A percentile compares a stretch with the other conserved stretches of the same genome.
Conservation (phyloP, 2,329 filamentous ascomycete species). For the Apiospora kogelbergensis region DNA sequence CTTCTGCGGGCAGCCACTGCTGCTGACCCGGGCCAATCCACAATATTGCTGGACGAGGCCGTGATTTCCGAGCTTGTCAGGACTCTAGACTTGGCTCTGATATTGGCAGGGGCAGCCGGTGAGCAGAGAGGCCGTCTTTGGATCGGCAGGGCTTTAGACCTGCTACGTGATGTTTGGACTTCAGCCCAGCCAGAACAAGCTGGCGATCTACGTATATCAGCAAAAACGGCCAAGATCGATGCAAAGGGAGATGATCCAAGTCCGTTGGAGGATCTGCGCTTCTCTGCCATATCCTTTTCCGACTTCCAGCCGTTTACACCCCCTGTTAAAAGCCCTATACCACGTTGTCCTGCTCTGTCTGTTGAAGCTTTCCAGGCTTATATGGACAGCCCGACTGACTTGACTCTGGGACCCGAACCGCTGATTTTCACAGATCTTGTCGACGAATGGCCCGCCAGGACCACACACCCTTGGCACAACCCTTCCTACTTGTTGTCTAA, state of each 20-base stretch:
- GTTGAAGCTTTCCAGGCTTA: slow-evolving; percentile 63
- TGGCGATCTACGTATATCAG: background rate
- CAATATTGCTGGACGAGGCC: slow-evolving; percentile 5
- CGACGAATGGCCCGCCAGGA: slow-evolving; percentile 75
- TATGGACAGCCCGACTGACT: slow-evolving; percentile 46
- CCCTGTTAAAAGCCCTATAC: slow-evolving; percentile 41
- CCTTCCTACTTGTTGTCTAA: slow-evolving; percentile 70
- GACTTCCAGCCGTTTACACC: slow-evolving; percentile 41
- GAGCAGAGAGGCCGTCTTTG: slow-evolving; percentile 46
- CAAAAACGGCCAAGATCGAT: slow-evolving; percentile 7
- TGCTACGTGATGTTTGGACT: slow-evolving; percentile 31
- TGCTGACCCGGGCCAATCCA: slow-evolving; percentile 10
- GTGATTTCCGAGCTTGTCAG: slow-evolving; percentile 59
- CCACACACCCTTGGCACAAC: slow-evolving; percentile 66
- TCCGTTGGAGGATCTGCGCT: background rate
- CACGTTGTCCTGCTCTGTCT: slow-evolving; percentile 43
- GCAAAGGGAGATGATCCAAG: background rate
- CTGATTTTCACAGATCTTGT: slow-evolving; percentile 69
- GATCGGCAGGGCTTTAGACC: slow-evolving; percentile 51
- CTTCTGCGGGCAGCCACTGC: slow-evolving; percentile 22
- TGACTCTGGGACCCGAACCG: slow-evolving; percentile 49
- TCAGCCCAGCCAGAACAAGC: background rate
- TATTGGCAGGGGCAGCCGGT: slow-evolving; percentile 68
- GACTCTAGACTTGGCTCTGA: slow-evolving; percentile 72
- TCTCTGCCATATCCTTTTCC: slow-evolving; percentile 29